A percentile compares a stretch with the other conserved stretches of the same genome.
Conservation (phyloP, 208 protist genomes). For the Leishmania lainsoni region DNA sequence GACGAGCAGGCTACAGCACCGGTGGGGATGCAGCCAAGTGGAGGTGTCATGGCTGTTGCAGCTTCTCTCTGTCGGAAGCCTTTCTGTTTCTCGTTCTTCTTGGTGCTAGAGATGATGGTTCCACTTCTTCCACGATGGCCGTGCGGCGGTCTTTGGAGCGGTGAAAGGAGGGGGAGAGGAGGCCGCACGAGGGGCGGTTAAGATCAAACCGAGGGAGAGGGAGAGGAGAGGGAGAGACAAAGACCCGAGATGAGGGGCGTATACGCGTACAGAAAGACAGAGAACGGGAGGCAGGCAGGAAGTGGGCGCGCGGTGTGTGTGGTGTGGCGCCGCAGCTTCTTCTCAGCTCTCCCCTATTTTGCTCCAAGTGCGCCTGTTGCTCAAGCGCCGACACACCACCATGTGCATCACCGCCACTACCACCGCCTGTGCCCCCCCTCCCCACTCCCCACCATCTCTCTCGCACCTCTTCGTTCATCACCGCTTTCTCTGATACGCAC, state of each 20-base stretch:
- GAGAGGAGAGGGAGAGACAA: neutral
- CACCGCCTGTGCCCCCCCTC: neutral
- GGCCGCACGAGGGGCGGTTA: too few species aligned
- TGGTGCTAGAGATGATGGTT: too few species aligned
- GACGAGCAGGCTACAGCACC: neutral
- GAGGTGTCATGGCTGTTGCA: neutral
- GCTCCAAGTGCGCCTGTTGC: neutral
- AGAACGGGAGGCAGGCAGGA: neutral
- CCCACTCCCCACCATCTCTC: neutral
- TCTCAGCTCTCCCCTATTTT: neutral
- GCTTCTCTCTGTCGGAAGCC: neutral
- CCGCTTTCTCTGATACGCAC: neutral
- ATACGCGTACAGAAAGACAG: neutral
- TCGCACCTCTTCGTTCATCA: neutral
- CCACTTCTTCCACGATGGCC: neutral
- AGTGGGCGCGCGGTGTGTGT: neutral
- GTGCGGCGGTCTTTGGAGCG: neutral
- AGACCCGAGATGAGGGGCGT: neutral
- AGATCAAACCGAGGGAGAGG: neutral
- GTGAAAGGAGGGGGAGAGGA: neutral
- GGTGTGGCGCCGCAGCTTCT: neutral
- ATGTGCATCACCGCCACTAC: neutral
- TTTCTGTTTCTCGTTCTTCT: neutral
- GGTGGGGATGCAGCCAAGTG: neutral
- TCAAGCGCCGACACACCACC: neutral